Evolutionary conservation across 441 rosid species (phyloP).

Genomic region (Flueggea neowawraea): DNA sequence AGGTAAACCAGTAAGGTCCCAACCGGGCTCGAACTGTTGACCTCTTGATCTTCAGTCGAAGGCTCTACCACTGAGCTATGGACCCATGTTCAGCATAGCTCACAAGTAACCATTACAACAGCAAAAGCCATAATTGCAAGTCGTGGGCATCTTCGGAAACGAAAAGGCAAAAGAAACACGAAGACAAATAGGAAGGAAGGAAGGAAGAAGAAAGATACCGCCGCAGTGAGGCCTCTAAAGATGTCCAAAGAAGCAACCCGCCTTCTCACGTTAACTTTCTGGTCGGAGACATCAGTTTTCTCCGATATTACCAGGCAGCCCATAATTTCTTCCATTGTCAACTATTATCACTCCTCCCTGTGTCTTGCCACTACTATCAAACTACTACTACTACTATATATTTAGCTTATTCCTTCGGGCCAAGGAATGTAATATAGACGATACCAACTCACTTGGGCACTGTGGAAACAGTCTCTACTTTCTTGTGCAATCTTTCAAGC

Average conservation of each 20-base stretch:
- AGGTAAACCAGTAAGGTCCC: constrained; percentile 35
- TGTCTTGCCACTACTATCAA: neutral
- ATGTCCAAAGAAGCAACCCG: constrained; percentile 72
- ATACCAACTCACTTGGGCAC: too few relatives aligned
- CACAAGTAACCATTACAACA: too few relatives aligned
- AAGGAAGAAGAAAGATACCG: constrained; percentile 31
- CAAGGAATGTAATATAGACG: too few relatives aligned
- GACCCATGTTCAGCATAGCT: constrained; percentile 26
- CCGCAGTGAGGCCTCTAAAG: constrained; percentile 87
- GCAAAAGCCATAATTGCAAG: too few relatives aligned
- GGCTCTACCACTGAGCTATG: constrained; percentile 97
- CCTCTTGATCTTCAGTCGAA: constrained; percentile 95
- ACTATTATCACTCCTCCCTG: neutral
- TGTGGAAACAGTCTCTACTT: too few relatives aligned
- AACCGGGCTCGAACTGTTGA: constrained; percentile 86
- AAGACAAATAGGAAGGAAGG: neutral
- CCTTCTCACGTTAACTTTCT: constrained; percentile 17
- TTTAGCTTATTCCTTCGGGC: neutral
- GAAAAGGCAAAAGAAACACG: too few relatives aligned
- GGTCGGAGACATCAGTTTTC: constrained; percentile 23
- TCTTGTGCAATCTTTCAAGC: too few relatives aligned
- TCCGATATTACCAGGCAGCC: constrained; percentile 19
- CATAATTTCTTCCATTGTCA: constrained; percentile 49
- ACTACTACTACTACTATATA: neutral
- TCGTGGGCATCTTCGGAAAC: too few relatives aligned